phyloP scores from a whole-genome alignment of 2,329 filamentous ascomycete species.

The Clonostachys chloroleuca region DNA sequence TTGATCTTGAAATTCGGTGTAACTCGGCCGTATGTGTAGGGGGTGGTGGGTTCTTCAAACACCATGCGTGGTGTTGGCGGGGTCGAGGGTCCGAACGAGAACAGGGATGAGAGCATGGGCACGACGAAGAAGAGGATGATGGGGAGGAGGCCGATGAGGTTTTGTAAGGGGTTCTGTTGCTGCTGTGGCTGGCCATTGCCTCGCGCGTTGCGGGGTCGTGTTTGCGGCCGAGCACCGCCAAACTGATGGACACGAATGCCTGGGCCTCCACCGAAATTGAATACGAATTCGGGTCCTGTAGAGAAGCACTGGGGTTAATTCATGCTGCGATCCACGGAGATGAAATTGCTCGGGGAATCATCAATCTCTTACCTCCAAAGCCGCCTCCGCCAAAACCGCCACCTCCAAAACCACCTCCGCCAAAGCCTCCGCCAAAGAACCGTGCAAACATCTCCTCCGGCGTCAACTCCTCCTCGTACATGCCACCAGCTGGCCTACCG shows the following conservation, averaged over 20 bases:
- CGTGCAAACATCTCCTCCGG: conserved; percentile 96
- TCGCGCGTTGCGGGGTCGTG: conserved; percentile 66
- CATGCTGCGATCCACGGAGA: neutral
- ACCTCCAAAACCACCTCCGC: conserved; percentile 56
- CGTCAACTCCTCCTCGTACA: conserved; percentile 89
- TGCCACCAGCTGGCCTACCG: conserved; percentile 49
- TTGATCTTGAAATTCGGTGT: conserved; percentile 69
- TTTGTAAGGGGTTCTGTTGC: conserved; percentile 47
- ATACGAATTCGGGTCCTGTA: conserved; percentile 82
- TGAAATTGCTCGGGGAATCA: neutral
- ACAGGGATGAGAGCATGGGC: conserved; percentile 76
- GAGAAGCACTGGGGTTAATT: neutral
- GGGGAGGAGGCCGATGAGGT: conserved; percentile 74
- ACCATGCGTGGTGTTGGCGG: conserved; percentile 63
- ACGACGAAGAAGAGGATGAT: conserved; percentile 86
- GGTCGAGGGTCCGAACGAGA: conserved; percentile 43
- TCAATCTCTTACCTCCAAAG: conserved; percentile 31
- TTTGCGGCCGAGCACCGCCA: conserved; percentile 71
- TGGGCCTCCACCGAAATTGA: conserved; percentile 89
- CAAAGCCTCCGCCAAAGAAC: conserved; percentile 86
- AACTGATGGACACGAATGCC: conserved; percentile 95
- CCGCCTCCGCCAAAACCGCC: conserved; percentile 31
- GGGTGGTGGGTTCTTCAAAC: conserved; percentile 67
- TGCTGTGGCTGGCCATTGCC: conserved; percentile 44
- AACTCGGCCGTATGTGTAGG: conserved; percentile 69